Base-by-base conservation (phyloP, 768 basidiomycete genomes). In the Xerocomellus dryophilus region DNA sequence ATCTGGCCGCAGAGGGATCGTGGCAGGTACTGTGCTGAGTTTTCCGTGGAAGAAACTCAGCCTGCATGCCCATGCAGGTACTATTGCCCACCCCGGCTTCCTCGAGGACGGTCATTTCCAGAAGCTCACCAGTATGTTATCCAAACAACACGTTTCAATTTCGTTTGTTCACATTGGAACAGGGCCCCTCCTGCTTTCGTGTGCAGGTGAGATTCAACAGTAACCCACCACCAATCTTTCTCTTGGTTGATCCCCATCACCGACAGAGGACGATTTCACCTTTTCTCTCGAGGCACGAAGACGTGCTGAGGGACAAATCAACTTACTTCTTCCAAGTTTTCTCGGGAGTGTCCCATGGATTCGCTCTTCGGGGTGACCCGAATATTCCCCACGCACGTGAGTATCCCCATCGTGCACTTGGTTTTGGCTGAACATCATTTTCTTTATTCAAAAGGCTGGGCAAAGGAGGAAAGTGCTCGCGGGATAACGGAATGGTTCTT, bases 321-420 rank as follows among this genome's bases (percentile, higher is more conserved):
- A 71, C 68, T 1, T 86, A 84, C 64, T 73, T 80, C 48, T 70
- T 83, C 56, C 82, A 84, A 48, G 65, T 84, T 7, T 84, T 85
- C 65, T 77, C 79, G 0, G 67, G 70, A 0, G 70, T 79, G 5
- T 61, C 56, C 11, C 67, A 67, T n/a, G 67, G 67, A 34, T 67
- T 69, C 17, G 62, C 63, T 43, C 56, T 67, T 41, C 61, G 66
- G 7, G 54, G 68, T 12, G 54, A 68, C 40, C 61, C 50, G 1
- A 54, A 53, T 39, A 31, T 60, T 5, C 57, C 59, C 0, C 49
- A 57, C 0, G 53, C 54, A 43, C 54, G 68, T 66, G 44, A 57
- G 66, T 57, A 12, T 41, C 12, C 35, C 23, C 7, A 20, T 27
- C 18, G 4, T 32, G 18, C 17, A 7, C 25, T 32, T n/a, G 9